Base-by-base conservation (phyloP, 139 green algal genomes). In the Edaphochlamys debaryana region DNA sequence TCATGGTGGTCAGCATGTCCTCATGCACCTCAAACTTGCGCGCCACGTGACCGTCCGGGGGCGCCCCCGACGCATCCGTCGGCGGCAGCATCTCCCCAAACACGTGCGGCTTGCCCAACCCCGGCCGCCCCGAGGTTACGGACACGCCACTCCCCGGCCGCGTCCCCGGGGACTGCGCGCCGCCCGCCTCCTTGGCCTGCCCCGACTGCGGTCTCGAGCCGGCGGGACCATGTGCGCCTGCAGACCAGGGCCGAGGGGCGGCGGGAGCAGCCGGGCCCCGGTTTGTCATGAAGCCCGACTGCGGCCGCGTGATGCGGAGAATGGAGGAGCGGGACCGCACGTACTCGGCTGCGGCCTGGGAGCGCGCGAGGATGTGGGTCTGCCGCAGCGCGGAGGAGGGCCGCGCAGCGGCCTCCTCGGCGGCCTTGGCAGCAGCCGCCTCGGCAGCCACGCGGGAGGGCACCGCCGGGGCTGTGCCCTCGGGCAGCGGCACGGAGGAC, bases 31-130 rank as follows among this genome's bases (percentile, higher is more conserved):
- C 71, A 67, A 79, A 79, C 34, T 79, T 79, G 27, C 71, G 32
- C 8, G 54, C 48, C 70, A 48, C 9, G 70, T 68, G n/a, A 79
- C 48, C 32, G 22, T 36, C 66, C 71, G 34, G 29, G 20, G 42
- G 13, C 42, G 34, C 38, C 48, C n/a, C 45, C 30, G 9, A 32
- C 70, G 8, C 48, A 30, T 27, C 52, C 29, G 23, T 54, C 52
- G 54, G 71, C 36, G 71, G 71, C 71, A 79, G 11, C 52, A 52
- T 79, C 71, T 79, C 71, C 23, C 71, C 71, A 50, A 56, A 79
- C 50, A 68, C 52, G 25, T 13, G 20, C 48, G 9, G 9, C 27
- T 67, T 22, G 11, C 56, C 15, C 56, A n/a, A 4, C 56, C 25
- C 11, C 56, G 4, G 56, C 22, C 5, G 56, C 56, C 25, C 56